A percentile compares a stretch with the other conserved stretches of the same genome.
phyloP scores from a whole-genome alignment of 2,329 filamentous ascomycete species.

The Delphinella strobiligena region DNA sequence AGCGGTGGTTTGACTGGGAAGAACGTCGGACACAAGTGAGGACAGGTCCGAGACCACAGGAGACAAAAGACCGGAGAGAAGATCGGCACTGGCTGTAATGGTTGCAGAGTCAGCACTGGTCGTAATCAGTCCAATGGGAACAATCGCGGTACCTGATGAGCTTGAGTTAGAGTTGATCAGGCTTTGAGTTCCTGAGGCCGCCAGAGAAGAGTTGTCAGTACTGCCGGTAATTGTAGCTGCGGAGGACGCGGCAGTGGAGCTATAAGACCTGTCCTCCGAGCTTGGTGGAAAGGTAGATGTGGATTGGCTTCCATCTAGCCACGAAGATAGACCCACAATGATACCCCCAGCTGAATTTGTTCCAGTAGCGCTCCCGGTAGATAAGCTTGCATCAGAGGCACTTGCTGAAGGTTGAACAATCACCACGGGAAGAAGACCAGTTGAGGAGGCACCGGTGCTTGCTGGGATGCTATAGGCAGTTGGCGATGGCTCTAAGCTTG shows the following conservation, averaged over 20 bases:
- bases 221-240: background rate
- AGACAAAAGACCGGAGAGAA: constrained; percentile 13
- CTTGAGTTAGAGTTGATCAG: background rate
- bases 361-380: constrained; percentile 5
- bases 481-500: background rate
- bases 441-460: constrained; percentile 1
- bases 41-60: constrained; percentile 14
- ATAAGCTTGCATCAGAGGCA: constrained; percentile 1
- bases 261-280: background rate
- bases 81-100: constrained; percentile 2
- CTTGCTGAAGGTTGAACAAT: constrained; percentile 14
- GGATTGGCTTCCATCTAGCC: constrained; percentile 13
- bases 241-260: background rate
- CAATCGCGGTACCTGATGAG: constrained; percentile 1
- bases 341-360: constrained; percentile 14
- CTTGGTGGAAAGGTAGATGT: constrained; percentile 6
- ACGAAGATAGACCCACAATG: constrained; percentile 21
- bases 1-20: constrained; percentile 10
- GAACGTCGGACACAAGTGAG: constrained; percentile 10
- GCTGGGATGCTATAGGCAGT: background rate
- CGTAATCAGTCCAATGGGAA: constrained; percentile 2
- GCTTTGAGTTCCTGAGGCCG: background rate
- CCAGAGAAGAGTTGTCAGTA: background rate
- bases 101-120: constrained; percentile 1
- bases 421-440: constrained; percentile 13